A percentile compares a stretch with the other conserved stretches of the same genome.
phyloP scores from a whole-genome alignment of 441 rosid species.

The Gossypium gossypioides region DNA sequence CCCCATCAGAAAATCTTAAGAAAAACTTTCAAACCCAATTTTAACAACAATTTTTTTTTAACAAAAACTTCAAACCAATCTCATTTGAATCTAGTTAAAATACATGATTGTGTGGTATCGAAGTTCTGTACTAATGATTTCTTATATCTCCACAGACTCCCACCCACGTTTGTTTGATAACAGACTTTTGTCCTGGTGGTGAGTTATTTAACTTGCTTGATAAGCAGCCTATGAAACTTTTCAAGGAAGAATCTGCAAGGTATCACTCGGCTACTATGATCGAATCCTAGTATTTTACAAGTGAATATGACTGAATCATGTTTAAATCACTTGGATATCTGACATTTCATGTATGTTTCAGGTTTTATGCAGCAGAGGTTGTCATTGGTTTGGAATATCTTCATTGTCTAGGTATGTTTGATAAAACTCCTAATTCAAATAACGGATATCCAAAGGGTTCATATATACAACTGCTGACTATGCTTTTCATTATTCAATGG shows the following conservation, averaged over 20 bases:
- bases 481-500: not conserved
- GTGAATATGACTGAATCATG: not conserved
- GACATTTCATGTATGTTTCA: conserved; percentile 19
- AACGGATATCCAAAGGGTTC: not conserved
- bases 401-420: conserved; percentile 75
- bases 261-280: conserved; percentile 2
- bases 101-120: not conserved
- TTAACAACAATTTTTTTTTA: too few species aligned
- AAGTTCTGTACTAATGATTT: conserved; percentile 10
- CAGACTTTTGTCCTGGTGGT: conserved; percentile 95
- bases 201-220: conserved; percentile 89
- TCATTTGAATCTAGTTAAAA: not conserved
- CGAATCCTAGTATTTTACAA: not conserved
- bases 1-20: too few species aligned
- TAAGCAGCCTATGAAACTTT: conserved; percentile 83
- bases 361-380: conserved; percentile 93
- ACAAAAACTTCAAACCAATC: not conserved
- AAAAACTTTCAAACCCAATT: not conserved
- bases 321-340: not conserved
- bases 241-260: conserved; percentile 90
- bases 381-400: conserved; percentile 86
- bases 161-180: conserved; percentile 89
- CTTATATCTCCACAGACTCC: conserved; percentile 58
- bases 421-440: not conserved
- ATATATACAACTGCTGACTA: not conserved